phyloP scores from a whole-genome alignment of 2,329 filamentous ascomycete species.

The Lachnellula hyalina region DNA sequence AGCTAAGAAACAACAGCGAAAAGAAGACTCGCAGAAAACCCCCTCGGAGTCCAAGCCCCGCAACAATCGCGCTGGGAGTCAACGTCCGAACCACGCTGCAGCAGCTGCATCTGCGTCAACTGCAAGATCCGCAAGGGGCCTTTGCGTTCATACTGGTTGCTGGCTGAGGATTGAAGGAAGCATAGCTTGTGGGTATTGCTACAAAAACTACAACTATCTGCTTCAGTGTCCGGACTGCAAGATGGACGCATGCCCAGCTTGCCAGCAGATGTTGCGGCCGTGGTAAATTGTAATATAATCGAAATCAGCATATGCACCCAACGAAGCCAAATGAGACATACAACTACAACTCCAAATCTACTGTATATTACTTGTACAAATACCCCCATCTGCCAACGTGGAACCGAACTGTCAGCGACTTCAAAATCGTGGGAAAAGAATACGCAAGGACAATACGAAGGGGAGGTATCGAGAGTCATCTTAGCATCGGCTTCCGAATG shows the following conservation, averaged over 20 bases:
- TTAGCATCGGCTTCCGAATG: no score
- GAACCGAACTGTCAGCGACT: no score
- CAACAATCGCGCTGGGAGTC: background rate
- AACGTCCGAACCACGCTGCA: background rate
- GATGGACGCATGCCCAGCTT: conserved; percentile 19
- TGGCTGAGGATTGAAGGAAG: conserved; percentile 20
- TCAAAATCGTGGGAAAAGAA: no score
- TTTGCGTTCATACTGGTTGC: conserved; percentile 15
- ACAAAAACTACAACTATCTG: conserved; percentile 14
- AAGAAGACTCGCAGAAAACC: background rate
- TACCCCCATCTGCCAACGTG: no score
- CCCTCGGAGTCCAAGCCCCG: background rate
- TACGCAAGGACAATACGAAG: no score
- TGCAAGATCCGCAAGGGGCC: conserved; percentile 1
- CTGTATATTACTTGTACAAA: no score
- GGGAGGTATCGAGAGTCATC: no score
- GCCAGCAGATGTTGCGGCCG: conserved; percentile 15
- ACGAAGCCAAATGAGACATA: background rate
- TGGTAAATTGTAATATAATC: background rate
- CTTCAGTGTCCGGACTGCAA: conserved; percentile 19
- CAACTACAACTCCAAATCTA: no score
- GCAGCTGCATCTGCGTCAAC: background rate
- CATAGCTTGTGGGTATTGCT: conserved; percentile 14
- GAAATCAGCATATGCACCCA: background rate
- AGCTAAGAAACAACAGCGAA: conserved; percentile 4